Base-by-base conservation (phyloP, 371 early-diverging fungal genomes). In the Blakeslea trispora region DNA sequence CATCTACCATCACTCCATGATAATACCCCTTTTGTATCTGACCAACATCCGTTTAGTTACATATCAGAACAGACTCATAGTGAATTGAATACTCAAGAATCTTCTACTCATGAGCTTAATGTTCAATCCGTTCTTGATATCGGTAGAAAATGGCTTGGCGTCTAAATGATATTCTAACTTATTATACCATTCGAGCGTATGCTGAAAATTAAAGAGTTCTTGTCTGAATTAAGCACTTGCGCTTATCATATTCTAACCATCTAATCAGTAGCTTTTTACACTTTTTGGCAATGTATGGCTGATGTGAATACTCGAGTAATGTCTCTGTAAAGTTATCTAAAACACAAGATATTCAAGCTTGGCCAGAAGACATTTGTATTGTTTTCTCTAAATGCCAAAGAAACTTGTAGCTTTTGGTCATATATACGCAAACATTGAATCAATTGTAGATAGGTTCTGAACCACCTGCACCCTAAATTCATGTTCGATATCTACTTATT, bases 31-130 rank as follows among this genome's bases (percentile, higher is more conserved):
- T 73, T 71, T 49, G 69, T 58, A 22, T 63, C 69, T 45, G 71
- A 76, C 10, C 69, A 70, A 19, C 73, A 76, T 50, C 74, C 73
- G 5, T 73, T 73, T 35, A 60, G 69, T 14, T 72, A 71, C 41
- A 71, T 72, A 51, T 58, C 56, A 32, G 57, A 66, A 28, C 49
- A 59, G 22, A n/a, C 24, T 9, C 19, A 22, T 10, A 54, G 43
- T 14, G 24, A 50, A 45, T 15, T 18, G 17, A 44, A 55, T 21
- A 52, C 7, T 7, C 28, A 28, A 28, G 28, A 28, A 7, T 28
- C 28, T 28, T 28, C 28, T 7, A 47, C 41, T 11, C 2, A 37
- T 19, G 45, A 57, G 24, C 44, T 66, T n/a, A 55, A 49, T 49
- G 32, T 68, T 35, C 63, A 64, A 23, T 57, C 47, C 11, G 60